Evolutionary conservation across 768 basidiomycete genomes (phyloP).

Genomic region (Neoboletus subvelutipes): DNA sequence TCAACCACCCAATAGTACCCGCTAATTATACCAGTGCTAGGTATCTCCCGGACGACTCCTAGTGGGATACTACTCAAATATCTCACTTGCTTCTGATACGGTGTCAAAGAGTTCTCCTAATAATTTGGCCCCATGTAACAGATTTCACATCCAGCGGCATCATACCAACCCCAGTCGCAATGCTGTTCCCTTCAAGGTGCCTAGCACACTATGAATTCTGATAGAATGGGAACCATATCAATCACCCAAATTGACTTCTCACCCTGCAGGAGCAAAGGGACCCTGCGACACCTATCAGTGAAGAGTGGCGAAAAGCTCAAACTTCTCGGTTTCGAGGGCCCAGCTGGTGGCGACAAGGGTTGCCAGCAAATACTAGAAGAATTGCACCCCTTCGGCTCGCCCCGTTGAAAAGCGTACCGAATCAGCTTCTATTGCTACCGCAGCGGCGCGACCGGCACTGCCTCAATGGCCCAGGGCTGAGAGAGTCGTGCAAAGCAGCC

Average conservation of each 20-base stretch:
- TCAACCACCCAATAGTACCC: too few species aligned
- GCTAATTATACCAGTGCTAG: too few species aligned
- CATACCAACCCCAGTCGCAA: background rate
- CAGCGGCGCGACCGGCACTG: background rate
- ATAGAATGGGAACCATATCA: background rate
- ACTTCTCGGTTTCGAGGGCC: constrained; percentile 9
- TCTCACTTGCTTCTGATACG: background rate
- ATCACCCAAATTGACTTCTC: background rate
- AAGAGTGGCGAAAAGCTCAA: background rate
- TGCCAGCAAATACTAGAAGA: constrained; percentile 1
- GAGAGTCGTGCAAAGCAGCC: background rate
- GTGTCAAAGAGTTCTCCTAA: background rate
- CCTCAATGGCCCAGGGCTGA: too few species aligned
- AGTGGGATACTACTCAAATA: background rate
- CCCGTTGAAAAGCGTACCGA: constrained; percentile 9
- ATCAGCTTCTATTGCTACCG: constrained; percentile 12
- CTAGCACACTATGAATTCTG: background rate
- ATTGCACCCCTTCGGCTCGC: constrained; percentile 2
- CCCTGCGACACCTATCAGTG: background rate
- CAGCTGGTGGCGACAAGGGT: constrained; percentile 5
- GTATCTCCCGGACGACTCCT: background rate
- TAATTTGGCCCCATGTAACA: background rate
- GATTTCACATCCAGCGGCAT: constrained; percentile 22
- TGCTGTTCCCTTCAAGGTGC: background rate
- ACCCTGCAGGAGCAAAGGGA: background rate